These are phyloP conservation scores for Canavalia gladiata DNA, from an alignment of 306 rosid species.

Conservation along the genomic window DNA sequence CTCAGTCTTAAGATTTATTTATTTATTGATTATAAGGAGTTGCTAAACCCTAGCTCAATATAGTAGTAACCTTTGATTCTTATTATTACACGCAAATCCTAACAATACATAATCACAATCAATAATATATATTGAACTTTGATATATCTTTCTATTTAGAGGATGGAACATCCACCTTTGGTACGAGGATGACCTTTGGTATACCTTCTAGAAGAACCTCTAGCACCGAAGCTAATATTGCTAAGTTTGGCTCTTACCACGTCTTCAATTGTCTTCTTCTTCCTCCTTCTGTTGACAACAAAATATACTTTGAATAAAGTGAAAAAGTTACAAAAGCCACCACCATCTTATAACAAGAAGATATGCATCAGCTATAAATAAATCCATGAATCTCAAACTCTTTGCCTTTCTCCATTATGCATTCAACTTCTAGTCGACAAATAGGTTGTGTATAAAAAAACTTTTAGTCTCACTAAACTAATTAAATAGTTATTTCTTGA, in stretches of 20 bases:
- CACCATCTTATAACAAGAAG: background rate
- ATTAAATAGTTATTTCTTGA: no score
- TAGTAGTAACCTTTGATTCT: no score
- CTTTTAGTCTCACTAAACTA: no score
- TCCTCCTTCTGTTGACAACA: conserved; percentile 31
- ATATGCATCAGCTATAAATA: background rate
- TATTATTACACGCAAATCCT: background rate
- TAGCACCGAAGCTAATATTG: no score
- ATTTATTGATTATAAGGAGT: no score
- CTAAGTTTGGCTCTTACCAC: background rate
- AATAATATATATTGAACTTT: no score
- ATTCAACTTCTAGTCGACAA: background rate
- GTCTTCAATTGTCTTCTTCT: background rate
- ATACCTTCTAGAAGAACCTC: background rate
- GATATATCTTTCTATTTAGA: background rate
- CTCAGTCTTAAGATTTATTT: no score
- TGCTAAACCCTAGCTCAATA: no score
- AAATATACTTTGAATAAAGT: background rate
- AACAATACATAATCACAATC: no score
- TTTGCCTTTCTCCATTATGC: background rate
- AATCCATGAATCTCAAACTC: background rate
- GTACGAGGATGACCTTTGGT: background rate
- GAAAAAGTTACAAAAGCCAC: background rate
- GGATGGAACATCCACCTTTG: conserved; percentile 14
- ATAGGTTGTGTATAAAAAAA: no score